phyloP scores from a whole-genome alignment of 2,329 filamentous ascomycete species.

The Claviceps africana region DNA sequence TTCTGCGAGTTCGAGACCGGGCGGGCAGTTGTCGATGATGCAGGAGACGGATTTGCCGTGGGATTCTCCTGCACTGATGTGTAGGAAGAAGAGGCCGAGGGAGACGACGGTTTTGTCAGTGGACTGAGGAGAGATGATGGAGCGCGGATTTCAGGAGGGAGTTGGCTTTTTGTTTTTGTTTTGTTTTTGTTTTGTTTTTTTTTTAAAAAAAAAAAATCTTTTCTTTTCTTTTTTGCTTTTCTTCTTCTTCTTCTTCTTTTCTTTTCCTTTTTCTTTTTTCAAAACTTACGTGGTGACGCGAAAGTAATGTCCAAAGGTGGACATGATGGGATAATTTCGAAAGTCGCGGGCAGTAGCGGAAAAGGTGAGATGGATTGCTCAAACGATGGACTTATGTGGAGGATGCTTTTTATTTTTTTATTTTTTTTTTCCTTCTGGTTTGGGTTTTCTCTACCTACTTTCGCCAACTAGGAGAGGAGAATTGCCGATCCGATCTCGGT shows the following conservation, averaged over 20 bases:
- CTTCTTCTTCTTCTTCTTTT: no score
- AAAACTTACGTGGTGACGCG: conserved; percentile 68
- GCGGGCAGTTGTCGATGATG: conserved; percentile 86
- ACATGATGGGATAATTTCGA: conserved; percentile 40
- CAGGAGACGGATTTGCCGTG: conserved; percentile 88
- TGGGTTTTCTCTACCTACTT: background rate
- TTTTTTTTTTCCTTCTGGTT: background rate
- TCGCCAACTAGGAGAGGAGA: background rate
- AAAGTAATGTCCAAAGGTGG: conserved; percentile 74
- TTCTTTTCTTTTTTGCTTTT: no score
- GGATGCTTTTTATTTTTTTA: background rate
- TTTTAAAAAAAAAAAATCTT: no score
- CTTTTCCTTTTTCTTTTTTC: background rate
- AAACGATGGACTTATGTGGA: background rate
- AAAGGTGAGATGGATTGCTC: background rate
- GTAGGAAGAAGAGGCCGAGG: background rate
- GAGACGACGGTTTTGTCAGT: no score
- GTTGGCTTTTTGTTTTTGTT: no score
- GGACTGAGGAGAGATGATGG: background rate
- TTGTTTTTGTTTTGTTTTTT: background rate
- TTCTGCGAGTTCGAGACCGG: conserved; percentile 74
- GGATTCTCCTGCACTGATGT: conserved; percentile 42
- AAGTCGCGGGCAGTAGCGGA: background rate
- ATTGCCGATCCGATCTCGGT: background rate
- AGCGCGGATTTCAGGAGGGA: background rate